Conservation (phyloP, 164 flowering plant genomes). For the Chimonanthus salicifolius region DNA sequence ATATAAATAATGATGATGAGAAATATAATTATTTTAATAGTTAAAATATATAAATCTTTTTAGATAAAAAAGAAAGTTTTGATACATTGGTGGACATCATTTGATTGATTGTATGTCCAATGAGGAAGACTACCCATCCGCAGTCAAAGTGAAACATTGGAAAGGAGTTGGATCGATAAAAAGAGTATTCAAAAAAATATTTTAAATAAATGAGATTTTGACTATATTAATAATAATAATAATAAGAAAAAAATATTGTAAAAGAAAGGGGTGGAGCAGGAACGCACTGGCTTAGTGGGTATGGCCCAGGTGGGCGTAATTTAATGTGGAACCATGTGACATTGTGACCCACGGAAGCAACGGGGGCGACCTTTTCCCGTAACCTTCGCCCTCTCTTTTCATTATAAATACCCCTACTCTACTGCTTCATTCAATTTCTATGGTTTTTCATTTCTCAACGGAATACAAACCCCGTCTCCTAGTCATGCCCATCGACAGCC, state of each 20-base stretch:
- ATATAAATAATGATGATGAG: too few species aligned
- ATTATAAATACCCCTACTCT: slow-evolving; percentile 5
- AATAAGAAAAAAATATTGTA: background rate
- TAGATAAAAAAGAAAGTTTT: too few species aligned
- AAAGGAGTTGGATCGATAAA: background rate
- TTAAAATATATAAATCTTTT: too few species aligned
- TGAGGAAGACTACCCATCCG: background rate
- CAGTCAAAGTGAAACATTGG: background rate
- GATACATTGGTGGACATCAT: too few species aligned
- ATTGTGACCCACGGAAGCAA: too few species aligned
- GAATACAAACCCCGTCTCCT: too few species aligned
- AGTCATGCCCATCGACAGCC: background rate
- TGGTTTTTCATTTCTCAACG: background rate
- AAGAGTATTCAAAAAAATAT: background rate
- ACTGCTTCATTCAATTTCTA: background rate
- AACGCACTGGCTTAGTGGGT: slow-evolving; percentile 6
- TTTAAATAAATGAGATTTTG: background rate
- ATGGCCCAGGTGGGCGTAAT: slow-evolving; percentile 1
- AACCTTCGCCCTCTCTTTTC: background rate
- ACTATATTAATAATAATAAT: background rate
- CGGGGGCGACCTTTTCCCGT: background rate
- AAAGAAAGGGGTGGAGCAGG: background rate
- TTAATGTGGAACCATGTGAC: slow-evolving; percentile 11
- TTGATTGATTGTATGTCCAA: too few species aligned
- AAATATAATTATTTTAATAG: too few species aligned